These are phyloP conservation scores for Cornus florida DNA, from an alignment of 148 eudicot genomes.

Conservation along the genomic window DNA sequence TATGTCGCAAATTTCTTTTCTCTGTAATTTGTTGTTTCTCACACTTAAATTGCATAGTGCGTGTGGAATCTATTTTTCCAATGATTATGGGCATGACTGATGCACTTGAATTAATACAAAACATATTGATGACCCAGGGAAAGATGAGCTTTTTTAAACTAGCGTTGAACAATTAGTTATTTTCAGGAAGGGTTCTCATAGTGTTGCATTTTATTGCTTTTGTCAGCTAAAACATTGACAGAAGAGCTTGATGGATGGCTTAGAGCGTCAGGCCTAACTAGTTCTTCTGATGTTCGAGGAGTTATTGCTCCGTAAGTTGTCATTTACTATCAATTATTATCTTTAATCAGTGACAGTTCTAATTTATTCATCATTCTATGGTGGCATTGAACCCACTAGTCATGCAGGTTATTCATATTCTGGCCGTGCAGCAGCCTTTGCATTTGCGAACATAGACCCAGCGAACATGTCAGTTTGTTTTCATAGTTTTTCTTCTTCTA, in stretches of 20 bases:
- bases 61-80: too few relatives aligned
- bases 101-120: not conserved
- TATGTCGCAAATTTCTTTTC: too few relatives aligned
- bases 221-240: conserved; percentile 63
- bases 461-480: conserved; percentile 60
- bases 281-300: conserved; percentile 91
- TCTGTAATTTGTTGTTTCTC: too few relatives aligned
- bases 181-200: not conserved
- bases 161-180: not conserved
- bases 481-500: not conserved
- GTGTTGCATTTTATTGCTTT: conserved; percentile 16
- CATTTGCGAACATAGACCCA: conserved; percentile 91
- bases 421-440: conserved; percentile 97
- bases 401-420: conserved; percentile 99
- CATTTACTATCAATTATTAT: not conserved
- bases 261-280: conserved; percentile 51
- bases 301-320: conserved; percentile 97
- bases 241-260: conserved; percentile 93
- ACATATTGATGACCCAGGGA: too few relatives aligned
- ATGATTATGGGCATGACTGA: too few relatives aligned
- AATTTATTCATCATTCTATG: conserved; percentile 11
- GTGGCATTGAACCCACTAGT: conserved; percentile 44
- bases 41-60: too few relatives aligned
- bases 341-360: not conserved
- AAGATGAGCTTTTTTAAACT: not conserved